Evolutionary conservation across 495 filamentous ascomycete genomes (phyloP), one percentile per base, ranked within the genome.

Genomic region (Mycothermus thermophilus): DNA sequence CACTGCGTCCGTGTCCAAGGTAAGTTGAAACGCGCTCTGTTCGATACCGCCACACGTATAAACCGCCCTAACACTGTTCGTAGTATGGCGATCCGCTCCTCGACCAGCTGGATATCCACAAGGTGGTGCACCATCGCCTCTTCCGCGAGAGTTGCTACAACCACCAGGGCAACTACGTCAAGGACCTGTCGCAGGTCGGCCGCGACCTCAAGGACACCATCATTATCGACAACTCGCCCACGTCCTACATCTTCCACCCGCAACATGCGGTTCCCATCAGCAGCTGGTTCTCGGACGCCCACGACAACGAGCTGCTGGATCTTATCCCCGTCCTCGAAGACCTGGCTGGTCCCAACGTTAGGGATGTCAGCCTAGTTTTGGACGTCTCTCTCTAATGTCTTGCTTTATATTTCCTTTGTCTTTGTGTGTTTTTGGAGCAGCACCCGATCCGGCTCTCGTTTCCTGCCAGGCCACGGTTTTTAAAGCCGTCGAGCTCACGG

Each of bases 261-360:
- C 88, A 99, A 64, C 90, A 99, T 58, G 90, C 90, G 38, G 90
- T 99, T 29, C 90, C 90, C 15, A 99, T 99, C 63, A 95, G 88
- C 71, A 95, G 88, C 71, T 99, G 90, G 90, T 99, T 99, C 66
- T 95, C 87, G 50, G 90, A 99, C 63, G 90, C 92, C 37, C 90
- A 99, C 60, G 90, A 99, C 65, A 99, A 99, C 59, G 90, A 99
- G 68, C 73, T 99, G 39, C 69, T 99, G 48, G 90, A 99, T 54
- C 68, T 99, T 41, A 99, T 99, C 53, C 90, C 90, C 14, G 90
- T 99, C 45, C 83, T 99, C 46, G 92, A 96, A 68, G 90, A 99
- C 62, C 73, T 99, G 45, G 88, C 90, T 35, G 75, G 79, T 42
- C 47, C 71, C 23, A 80, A 84, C 51, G 92, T 96, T 37, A 71